Evolutionary conservation across 1,284 basidiomycete genomes (phyloP).

Genomic region (Microbotryomycetes sp.): DNA sequence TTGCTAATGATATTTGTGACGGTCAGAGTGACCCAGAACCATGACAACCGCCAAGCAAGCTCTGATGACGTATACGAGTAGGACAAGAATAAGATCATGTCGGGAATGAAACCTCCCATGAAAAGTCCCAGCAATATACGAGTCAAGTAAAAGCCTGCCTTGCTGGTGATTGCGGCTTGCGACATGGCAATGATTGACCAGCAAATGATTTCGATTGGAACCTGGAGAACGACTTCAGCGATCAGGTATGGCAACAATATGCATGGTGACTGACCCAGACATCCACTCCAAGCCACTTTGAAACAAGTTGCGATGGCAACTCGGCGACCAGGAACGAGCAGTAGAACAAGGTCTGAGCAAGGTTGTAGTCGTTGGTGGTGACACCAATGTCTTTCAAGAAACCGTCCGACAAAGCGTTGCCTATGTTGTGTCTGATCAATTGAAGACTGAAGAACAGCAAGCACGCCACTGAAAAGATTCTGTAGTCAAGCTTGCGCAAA

Average conservation of each 20-base stretch:
- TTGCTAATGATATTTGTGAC: slow-evolving; percentile 38
- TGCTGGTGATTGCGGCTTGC: slow-evolving; percentile 37
- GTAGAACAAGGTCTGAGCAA: slow-evolving; percentile 36
- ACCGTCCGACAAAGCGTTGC: slow-evolving; percentile 42
- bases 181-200: slow-evolving; percentile 41
- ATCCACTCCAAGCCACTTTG: slow-evolving; percentile 45
- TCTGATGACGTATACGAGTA: slow-evolving; percentile 39
- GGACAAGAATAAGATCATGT: slow-evolving; percentile 34
- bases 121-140: slow-evolving; percentile 7
- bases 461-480: slow-evolving; percentile 32
- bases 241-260: background rate
- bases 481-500: slow-evolving; percentile 35
- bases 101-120: slow-evolving; percentile 12
- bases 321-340: slow-evolving; percentile 18
- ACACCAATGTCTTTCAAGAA: slow-evolving; percentile 42
- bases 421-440: slow-evolving; percentile 38
- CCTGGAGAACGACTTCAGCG: slow-evolving; percentile 5
- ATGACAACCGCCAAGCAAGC: slow-evolving; percentile 42
- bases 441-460: slow-evolving; percentile 40
- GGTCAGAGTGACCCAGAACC: slow-evolving; percentile 43
- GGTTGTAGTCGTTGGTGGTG: slow-evolving; percentile 43
- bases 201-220: slow-evolving; percentile 42
- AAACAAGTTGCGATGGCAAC: slow-evolving; percentile 36
- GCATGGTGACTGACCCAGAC: slow-evolving; percentile 30
- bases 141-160: slow-evolving; percentile 8